A percentile compares a stretch with the other conserved stretches of the same genome.
Evolutionary conservation across 345 rosid species (phyloP).

Genomic region (Pugionium dolabratum): DNA sequence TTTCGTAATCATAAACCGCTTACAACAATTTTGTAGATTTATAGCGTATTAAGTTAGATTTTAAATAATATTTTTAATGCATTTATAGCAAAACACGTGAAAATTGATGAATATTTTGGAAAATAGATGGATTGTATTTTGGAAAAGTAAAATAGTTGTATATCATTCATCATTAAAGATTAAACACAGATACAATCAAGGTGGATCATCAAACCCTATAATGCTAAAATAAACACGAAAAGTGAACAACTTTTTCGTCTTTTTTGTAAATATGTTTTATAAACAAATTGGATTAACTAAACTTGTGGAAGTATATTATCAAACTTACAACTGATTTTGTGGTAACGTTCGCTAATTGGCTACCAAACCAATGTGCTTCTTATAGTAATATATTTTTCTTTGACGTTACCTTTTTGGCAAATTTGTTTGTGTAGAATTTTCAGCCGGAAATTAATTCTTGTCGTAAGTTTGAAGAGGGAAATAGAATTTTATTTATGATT

Average conservation of each 20-base stretch:
- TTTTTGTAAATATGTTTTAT: not conserved
- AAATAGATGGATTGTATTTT: too few relatives aligned
- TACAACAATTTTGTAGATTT: too few relatives aligned
- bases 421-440: not conserved
- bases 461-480: not conserved
- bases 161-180: not conserved
- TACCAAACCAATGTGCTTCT: not conserved
- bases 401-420: conserved; percentile 2
- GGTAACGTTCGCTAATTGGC: conserved; percentile 8
- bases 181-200: not conserved
- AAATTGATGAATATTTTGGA: too few relatives aligned
- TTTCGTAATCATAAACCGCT: too few relatives aligned
- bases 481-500: not conserved
- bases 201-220: conserved; percentile 1
- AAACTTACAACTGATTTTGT: not conserved
- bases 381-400: not conserved
- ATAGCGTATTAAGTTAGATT: too few relatives aligned
- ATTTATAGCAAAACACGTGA: too few relatives aligned
- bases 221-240: not conserved
- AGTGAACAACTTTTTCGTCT: not conserved
- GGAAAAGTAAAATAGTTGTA: too few relatives aligned
- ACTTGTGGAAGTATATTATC: not conserved
- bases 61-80: too few relatives aligned
- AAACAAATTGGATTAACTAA: not conserved
- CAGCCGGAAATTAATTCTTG: not conserved